Evolutionary conservation across 176 grass and related monocot species (phyloP).

Genomic region (Oryza brachyantha): DNA sequence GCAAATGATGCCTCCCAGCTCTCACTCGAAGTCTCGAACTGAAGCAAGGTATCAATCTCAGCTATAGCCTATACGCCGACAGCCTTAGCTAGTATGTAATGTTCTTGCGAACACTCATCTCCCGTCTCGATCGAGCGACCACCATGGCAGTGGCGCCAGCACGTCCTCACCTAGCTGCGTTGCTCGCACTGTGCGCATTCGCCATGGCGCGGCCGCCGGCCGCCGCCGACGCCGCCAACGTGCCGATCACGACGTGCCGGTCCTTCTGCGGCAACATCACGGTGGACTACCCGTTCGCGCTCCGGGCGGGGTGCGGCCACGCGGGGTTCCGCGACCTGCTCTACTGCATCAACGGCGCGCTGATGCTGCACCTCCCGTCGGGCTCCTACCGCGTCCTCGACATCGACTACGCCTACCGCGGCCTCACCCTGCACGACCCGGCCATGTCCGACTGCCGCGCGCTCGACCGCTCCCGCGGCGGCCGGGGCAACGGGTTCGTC

Average conservation of each 20-base stretch:
- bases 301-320: slow-evolving; percentile 73
- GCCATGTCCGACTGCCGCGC: slow-evolving; percentile 96
- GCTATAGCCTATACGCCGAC: neutral
- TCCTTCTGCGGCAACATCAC: slow-evolving; percentile 95
- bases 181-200: slow-evolving; percentile 23
- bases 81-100: neutral
- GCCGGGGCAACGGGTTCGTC: slow-evolving; percentile 70
- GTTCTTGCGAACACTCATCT: neutral
- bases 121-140: neutral
- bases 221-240: slow-evolving; percentile 24
- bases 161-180: neutral
- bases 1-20: slow-evolving; percentile 39
- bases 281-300: slow-evolving; percentile 91
- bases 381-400: slow-evolving; percentile 93
- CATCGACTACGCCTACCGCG: slow-evolving; percentile 84
- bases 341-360: slow-evolving; percentile 83
- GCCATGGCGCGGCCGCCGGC: neutral
- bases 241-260: slow-evolving; percentile 61
- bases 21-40: slow-evolving; percentile 25
- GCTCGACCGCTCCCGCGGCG: slow-evolving; percentile 54
- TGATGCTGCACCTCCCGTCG: slow-evolving; percentile 89
- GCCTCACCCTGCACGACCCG: slow-evolving; percentile 78
- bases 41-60: slow-evolving; percentile 53
- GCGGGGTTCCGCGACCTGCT: slow-evolving; percentile 79
- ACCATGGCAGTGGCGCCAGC: slow-evolving; percentile 19